phyloP scores from a whole-genome alignment of 768 basidiomycete genomes.

The Tubosaeta sp. region DNA sequence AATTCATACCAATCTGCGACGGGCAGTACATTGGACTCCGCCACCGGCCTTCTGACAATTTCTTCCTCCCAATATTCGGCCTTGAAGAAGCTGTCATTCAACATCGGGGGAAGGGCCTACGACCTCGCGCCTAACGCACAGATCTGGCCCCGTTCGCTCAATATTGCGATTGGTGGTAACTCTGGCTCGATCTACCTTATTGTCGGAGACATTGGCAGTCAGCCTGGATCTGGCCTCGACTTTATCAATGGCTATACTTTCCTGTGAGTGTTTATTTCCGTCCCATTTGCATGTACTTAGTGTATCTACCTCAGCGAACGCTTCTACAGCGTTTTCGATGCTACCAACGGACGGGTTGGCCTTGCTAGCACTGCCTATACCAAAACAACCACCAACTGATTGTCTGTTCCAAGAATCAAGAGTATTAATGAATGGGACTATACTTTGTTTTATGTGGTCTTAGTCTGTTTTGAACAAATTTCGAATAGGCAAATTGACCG shows the following conservation, averaged over 20 bases:
- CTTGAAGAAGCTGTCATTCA: background rate
- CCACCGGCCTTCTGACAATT: background rate
- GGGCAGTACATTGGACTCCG: background rate
- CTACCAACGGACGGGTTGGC: background rate
- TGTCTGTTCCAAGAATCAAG: background rate
- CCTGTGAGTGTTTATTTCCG: background rate
- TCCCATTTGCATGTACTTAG: background rate
- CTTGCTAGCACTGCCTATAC: background rate
- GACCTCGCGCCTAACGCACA: background rate
- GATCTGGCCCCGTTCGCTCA: background rate
- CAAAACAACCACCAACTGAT: background rate
- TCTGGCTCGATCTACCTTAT: background rate
- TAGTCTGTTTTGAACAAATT: too few species aligned
- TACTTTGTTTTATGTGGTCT: too few species aligned
- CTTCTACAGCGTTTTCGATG: conserved; percentile 1
- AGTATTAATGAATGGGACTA: too few species aligned
- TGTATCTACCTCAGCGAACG: background rate
- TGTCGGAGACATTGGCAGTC: background rate
- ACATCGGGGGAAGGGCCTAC: background rate
- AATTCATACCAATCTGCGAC: background rate
- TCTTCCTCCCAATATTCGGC: background rate
- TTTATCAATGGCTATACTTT: background rate
- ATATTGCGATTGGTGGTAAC: background rate
- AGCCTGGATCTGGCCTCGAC: background rate
- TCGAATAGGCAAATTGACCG: too few species aligned